Evolutionary conservation across 805 yeast species (phyloP), one percentile per base, ranked within the genome.

Genomic region (Tanozyma kutaoensis): DNA sequence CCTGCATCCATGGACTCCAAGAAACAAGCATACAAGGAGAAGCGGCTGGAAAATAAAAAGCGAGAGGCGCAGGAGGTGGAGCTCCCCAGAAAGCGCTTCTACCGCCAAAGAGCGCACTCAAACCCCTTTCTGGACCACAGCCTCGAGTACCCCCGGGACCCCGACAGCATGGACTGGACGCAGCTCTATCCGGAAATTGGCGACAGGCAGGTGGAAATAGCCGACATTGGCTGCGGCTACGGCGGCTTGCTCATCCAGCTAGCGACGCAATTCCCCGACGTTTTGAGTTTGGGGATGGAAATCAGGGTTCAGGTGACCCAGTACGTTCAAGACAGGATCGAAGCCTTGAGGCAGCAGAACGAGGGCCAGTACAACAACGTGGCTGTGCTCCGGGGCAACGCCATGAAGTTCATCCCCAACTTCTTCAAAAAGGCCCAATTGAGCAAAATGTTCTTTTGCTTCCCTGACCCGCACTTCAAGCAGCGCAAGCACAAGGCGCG

Each of bases 381-480:
- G 22, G 75, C 82, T 15, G 97, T 91, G 3, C 57, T 91, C 28
- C 68, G 98, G 49, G 97, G 93, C 12, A 91, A 91, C 47, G 91
- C 97, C 20, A 91, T 91, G 98, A 91, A 91, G 53, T 91, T 91
- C 46, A 56, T 85, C 35, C 97, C 98, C 14, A 91, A 91, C 50
- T 91, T 91, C 51, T 91, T 91, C 57, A 60, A 65, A 31, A 77
- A 77, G 50, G 73, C 74, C 5, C 96, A 85, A 48, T 58, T 86
- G 27, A 71, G 76, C 19, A 91, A 88, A 61, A 81, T 91, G 69
- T 91, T 91, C 58, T 91, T 91, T 60, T 91, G 98, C 52, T 91
- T 91, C 68, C 98, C 98, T n/a, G 98, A 91, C 53, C 98, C 98
- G 6, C 98, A 91, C 52, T 91, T 91, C 64, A 91, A 91, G 50